phyloP scores from a whole-genome alignment of 306 rosid species.

The cucumber (Cucumis sativus) region Cucumber_9930_V3 NC_026659.2:18806001-18806500 shows the following conservation, averaged over 20 bases:
- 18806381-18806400: background rate
- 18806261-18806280: too few species aligned
- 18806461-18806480: too few species aligned
- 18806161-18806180: background rate
- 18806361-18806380: background rate
- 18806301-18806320: background rate
- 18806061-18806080: background rate
- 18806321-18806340: background rate
- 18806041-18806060: background rate
- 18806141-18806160: background rate
- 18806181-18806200: too few species aligned
- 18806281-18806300: background rate
- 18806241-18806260: too few species aligned
- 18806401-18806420: background rate
- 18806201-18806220: too few species aligned
- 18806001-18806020: background rate
- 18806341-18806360: background rate
- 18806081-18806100: background rate
- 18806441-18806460: background rate
- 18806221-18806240: too few species aligned
- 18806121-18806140: background rate
- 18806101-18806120: background rate
- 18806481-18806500: too few species aligned
- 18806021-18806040: background rate
- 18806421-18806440: background rate